Percentiles rank a stretch among this genome's conserved stretches.
These are phyloP conservation scores for Coprinellus micaceus DNA, from an alignment of 768 basidiomycete genomes.

Conservation along the genomic window DNA sequence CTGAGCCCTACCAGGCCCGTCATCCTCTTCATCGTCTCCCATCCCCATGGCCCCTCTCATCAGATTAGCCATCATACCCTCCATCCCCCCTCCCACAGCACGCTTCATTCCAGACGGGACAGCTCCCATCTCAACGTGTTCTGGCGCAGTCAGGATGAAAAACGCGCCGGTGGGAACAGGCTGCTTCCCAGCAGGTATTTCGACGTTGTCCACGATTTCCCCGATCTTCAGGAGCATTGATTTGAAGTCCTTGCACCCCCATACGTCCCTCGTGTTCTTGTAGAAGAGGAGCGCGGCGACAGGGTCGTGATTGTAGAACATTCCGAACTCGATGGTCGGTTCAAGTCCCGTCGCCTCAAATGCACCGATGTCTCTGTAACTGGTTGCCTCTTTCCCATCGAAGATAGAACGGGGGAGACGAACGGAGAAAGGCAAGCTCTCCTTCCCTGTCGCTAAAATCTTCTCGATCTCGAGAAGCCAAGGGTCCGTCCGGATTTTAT, in stretches of 20 bases:
- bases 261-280: background rate
- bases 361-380: slow-evolving; percentile 18
- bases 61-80: slow-evolving; percentile 1
- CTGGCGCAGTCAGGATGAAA: background rate
- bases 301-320: slow-evolving; percentile 15
- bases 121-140: background rate
- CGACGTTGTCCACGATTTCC: background rate
- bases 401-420: slow-evolving; percentile 16
- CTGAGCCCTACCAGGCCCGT: slow-evolving; percentile 2
- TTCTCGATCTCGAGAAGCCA: slow-evolving; percentile 26
- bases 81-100: background rate
- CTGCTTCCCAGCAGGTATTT: background rate
- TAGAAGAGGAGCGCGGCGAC: slow-evolving; percentile 17
- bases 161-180: background rate
- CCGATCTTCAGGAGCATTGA: background rate
- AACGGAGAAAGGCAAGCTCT: slow-evolving; percentile 22
- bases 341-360: slow-evolving; percentile 18
- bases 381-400: slow-evolving; percentile 6
- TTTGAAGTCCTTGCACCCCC: background rate
- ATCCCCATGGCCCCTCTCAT: background rate
- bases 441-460: slow-evolving; percentile 18
- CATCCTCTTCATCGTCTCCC: background rate
- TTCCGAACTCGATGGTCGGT: slow-evolving; percentile 13
- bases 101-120: slow-evolving; percentile 1
- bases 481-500: slow-evolving; percentile 22